phyloP scores from a whole-genome alignment of 306 rosid species.

The Rosa lucieae region DNA sequence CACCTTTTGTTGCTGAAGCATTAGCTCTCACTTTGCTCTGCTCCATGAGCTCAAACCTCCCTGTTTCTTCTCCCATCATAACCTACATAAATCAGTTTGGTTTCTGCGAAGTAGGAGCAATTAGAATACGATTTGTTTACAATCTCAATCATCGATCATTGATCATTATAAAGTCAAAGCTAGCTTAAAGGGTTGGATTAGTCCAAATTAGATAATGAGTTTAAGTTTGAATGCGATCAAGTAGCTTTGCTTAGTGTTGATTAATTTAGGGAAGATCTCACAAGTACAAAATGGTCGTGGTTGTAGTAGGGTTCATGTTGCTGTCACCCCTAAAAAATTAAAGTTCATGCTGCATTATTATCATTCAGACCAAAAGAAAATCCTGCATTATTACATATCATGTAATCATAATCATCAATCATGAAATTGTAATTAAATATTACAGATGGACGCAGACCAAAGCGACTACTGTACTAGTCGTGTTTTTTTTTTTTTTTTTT shows the following conservation, averaged over 20 bases:
- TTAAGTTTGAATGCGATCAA: neutral
- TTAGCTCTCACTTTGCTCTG: no score
- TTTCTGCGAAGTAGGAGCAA: no score
- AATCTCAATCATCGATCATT: neutral
- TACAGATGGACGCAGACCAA: neutral
- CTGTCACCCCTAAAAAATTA: neutral
- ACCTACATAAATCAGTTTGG: no score
- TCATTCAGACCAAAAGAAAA: neutral
- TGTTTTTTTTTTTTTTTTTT: neutral
- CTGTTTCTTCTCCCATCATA: no score
- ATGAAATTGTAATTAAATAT: neutral
- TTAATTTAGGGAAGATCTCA: neutral
- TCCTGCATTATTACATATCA: neutral
- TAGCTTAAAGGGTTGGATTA: neutral
- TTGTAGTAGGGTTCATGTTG: neutral
- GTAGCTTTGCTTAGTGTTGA: neutral
- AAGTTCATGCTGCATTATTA: neutral
- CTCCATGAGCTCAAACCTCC: no score
- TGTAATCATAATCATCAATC: neutral
- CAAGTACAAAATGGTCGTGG: neutral
- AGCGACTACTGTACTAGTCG: neutral
- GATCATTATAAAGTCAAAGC: neutral
- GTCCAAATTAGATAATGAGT: neutral
- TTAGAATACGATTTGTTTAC: neutral
- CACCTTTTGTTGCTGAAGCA: no score